These are phyloP conservation scores for Nicotiana tomentosiformis DNA, from an alignment of 257 asterid species.

Conservation along the genomic window DNA sequence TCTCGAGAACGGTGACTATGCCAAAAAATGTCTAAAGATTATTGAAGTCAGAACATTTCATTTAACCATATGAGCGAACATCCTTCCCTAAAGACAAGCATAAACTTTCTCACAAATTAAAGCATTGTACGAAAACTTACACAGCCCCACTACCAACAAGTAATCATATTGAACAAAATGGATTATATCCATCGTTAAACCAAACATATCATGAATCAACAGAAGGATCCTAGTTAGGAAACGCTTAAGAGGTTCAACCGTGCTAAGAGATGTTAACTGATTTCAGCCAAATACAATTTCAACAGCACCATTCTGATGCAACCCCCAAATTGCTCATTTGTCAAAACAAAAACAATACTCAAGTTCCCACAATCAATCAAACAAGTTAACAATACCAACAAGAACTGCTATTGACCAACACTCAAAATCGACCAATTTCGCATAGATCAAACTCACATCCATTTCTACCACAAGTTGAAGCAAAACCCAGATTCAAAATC, in stretches of 20 bases:
- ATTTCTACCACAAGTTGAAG: not conserved
- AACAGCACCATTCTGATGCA: not conserved
- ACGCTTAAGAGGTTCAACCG: not conserved
- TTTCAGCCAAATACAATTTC: not conserved
- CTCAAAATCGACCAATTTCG: not conserved
- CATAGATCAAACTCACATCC: not conserved
- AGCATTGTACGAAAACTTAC: not conserved
- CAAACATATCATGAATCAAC: not conserved
- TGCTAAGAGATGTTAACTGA: not conserved
- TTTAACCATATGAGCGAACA: not conserved
- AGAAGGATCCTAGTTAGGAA: not conserved
- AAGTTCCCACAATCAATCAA: constrained; percentile 1
- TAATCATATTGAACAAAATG: not conserved
- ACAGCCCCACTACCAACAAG: not conserved
- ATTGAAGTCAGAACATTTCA: not conserved
- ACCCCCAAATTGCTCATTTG: not conserved
- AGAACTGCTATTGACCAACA: not conserved
- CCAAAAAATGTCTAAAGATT: not conserved
- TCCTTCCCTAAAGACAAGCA: not conserved
- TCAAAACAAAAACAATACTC: not conserved
- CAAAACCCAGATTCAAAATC: not conserved
- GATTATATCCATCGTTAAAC: not conserved
- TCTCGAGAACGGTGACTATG: not conserved
- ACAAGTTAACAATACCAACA: not conserved
- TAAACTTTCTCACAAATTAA: not conserved